A percentile compares a stretch with the other conserved stretches of the same genome.
Conservation (phyloP, 768 basidiomycete genomes). For the Termitomyces sp. region DNA sequence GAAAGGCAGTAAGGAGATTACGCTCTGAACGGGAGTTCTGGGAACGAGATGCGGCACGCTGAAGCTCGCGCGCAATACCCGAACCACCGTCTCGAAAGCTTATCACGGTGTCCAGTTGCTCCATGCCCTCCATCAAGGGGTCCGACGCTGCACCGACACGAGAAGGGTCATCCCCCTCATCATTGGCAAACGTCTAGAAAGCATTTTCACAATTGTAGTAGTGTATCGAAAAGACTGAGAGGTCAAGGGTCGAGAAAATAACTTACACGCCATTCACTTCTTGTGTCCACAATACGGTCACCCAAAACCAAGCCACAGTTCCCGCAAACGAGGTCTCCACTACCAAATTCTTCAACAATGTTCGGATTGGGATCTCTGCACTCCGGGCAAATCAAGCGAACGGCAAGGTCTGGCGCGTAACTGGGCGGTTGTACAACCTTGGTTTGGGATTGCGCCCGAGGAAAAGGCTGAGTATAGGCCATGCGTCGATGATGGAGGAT, state of each 20-base stretch:
- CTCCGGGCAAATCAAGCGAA: slow-evolving; percentile 92
- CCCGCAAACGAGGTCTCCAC: slow-evolving; percentile 95
- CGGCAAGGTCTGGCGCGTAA: slow-evolving; percentile 80
- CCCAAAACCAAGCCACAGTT: slow-evolving; percentile 92
- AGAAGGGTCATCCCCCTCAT: slow-evolving; percentile 98
- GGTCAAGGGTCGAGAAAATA: slow-evolving; percentile 12
- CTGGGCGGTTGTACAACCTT: slow-evolving; percentile 54
- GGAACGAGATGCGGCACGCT: slow-evolving; percentile 85
- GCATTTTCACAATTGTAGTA: slow-evolving; percentile 15
- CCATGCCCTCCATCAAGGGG: slow-evolving; percentile 90
- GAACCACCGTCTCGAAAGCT: slow-evolving; percentile 94
- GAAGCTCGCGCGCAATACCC: slow-evolving; percentile 87
- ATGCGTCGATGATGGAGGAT: slow-evolving; percentile 33
- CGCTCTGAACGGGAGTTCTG: slow-evolving; percentile 79
- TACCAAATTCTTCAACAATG: slow-evolving; percentile 96
- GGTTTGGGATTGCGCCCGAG: slow-evolving; percentile 58
- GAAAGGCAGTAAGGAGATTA: slow-evolving; percentile 84
- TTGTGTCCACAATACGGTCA: slow-evolving; percentile 94
- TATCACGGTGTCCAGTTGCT: slow-evolving; percentile 93
- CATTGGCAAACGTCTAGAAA: slow-evolving; percentile 93
- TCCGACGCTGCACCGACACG: slow-evolving; percentile 98
- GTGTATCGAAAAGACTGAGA: slow-evolving; percentile 5
- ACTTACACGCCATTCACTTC: slow-evolving; percentile 97
- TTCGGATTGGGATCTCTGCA: slow-evolving; percentile 92
- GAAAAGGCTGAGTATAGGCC: slow-evolving; percentile 80